These are phyloP conservation scores for Fragaria iinumae DNA, from an alignment of 306 rosid species.

Conservation along the genomic window DNA sequence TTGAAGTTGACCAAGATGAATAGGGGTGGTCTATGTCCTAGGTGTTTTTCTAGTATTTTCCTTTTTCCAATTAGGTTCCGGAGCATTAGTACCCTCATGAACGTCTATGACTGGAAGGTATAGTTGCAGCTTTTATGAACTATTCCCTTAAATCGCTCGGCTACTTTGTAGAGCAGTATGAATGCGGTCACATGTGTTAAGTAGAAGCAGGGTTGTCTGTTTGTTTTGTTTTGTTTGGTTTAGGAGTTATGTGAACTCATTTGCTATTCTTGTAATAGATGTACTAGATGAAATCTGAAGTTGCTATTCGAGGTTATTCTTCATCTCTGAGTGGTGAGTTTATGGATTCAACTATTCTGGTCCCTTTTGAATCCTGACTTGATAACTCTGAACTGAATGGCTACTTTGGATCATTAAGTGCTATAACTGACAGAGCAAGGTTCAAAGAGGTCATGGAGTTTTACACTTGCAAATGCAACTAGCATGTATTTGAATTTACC, in stretches of 20 bases:
- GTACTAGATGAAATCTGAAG: background rate
- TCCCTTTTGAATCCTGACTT: background rate
- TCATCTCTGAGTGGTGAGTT: background rate
- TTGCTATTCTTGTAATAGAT: constrained; percentile 15
- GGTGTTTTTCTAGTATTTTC: background rate
- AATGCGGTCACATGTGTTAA: background rate
- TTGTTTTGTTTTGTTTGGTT: background rate
- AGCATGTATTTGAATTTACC: background rate
- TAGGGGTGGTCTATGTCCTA: constrained; percentile 13
- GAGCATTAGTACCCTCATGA: constrained; percentile 14
- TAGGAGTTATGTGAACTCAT: constrained; percentile 10
- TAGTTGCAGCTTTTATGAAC: constrained; percentile 20
- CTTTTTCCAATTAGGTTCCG: background rate
- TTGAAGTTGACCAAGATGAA: constrained; percentile 49
- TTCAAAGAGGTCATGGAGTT: background rate
- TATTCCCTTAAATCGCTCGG: constrained; percentile 15
- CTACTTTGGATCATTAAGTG: background rate
- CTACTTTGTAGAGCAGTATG: constrained; percentile 11
- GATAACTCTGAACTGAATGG: background rate
- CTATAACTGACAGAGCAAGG: background rate
- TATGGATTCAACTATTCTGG: background rate
- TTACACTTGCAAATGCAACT: background rate
- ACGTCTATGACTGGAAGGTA: constrained; percentile 18
- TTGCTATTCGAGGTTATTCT: background rate
- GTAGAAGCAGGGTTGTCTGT: constrained; percentile 6